These are phyloP conservation scores for Aspergillus vadensis DNA, from an alignment of 2,329 filamentous ascomycete genomes.

Conservation along the genomic window DNA sequence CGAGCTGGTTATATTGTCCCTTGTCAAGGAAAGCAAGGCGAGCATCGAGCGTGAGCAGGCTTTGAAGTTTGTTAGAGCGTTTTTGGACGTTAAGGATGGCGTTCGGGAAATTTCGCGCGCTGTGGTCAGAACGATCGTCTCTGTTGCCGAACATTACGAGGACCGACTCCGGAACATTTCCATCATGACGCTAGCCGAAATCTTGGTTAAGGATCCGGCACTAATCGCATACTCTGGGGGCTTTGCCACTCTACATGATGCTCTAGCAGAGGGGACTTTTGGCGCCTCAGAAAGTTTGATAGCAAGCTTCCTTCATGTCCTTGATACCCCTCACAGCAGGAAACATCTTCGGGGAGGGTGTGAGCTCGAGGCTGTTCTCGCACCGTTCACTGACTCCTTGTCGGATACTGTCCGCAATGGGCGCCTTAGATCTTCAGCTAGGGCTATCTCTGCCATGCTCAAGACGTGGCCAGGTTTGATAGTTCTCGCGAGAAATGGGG, in stretches of 20 bases:
- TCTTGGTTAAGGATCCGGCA: slow-evolving; percentile 81
- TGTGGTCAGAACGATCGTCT: slow-evolving; percentile 84
- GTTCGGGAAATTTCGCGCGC: slow-evolving; percentile 83
- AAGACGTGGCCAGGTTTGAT: slow-evolving; percentile 94
- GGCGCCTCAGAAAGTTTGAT: slow-evolving; percentile 89
- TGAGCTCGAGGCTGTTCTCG: slow-evolving; percentile 86
- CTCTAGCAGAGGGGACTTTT: slow-evolving; percentile 85
- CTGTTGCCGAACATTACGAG: slow-evolving; percentile 82
- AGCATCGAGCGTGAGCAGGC: slow-evolving; percentile 96
- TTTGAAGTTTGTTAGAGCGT: slow-evolving; percentile 91
- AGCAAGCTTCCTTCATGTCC: slow-evolving; percentile 81
- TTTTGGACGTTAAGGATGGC: slow-evolving; percentile 92
- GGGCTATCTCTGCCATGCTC: slow-evolving; percentile 86
- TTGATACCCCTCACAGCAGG: slow-evolving; percentile 80
- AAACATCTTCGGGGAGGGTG: slow-evolving; percentile 84
- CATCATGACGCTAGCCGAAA: slow-evolving; percentile 87
- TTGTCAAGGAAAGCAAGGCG: slow-evolving; percentile 96
- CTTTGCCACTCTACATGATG: slow-evolving; percentile 84
- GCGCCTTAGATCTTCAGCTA: slow-evolving; percentile 79
- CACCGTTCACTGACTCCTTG: slow-evolving; percentile 84
- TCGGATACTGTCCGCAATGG: slow-evolving; percentile 60
- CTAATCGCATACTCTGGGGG: slow-evolving; percentile 82
- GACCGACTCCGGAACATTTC: slow-evolving; percentile 88
- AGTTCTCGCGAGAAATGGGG: slow-evolving; percentile 83
- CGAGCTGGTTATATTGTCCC: slow-evolving; percentile 83